A percentile compares a stretch with the other conserved stretches of the same genome.
Evolutionary conservation across 495 filamentous ascomycete species (phyloP).

Genomic region (Podospora pseudopauciseta): DNA sequence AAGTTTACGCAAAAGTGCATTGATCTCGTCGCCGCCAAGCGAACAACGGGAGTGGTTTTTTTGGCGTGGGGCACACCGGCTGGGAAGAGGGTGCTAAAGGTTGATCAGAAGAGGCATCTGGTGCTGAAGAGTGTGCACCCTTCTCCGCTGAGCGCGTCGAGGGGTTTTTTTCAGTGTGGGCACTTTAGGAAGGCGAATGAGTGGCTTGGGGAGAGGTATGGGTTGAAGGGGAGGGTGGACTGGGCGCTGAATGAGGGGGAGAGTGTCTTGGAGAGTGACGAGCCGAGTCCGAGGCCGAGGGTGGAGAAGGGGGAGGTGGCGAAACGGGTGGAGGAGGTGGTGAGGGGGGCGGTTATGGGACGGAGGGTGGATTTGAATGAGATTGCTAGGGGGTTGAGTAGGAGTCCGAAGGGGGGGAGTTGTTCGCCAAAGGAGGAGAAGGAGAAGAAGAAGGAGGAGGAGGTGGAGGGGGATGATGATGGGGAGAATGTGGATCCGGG

Average conservation of each 20-base stretch:
- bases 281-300: slow-evolving; percentile 15
- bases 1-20: slow-evolving; percentile 85
- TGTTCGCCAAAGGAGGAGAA: slow-evolving; percentile 8
- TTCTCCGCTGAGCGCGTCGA: slow-evolving; percentile 75
- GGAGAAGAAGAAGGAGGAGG: not conserved
- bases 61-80: slow-evolving; percentile 88
- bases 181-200: slow-evolving; percentile 90
- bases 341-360: slow-evolving; percentile 25
- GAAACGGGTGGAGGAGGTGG: slow-evolving; percentile 14
- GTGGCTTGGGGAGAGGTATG: slow-evolving; percentile 77
- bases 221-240: slow-evolving; percentile 72
- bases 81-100: slow-evolving; percentile 62
- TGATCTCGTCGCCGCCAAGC: slow-evolving; percentile 71
- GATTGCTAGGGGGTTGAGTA: slow-evolving; percentile 6
- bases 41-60: slow-evolving; percentile 82
- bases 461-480: not conserved
- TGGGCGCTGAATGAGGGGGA: slow-evolving; percentile 61
- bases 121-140: slow-evolving; percentile 87
- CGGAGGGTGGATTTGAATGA: slow-evolving; percentile 24
- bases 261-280: slow-evolving; percentile 23
- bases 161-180: slow-evolving; percentile 80
- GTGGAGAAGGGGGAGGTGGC: slow-evolving; percentile 15
- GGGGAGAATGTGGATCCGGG: not conserved
- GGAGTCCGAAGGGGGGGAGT: slow-evolving; percentile 7
- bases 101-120: slow-evolving; percentile 68